Evolutionary conservation across 345 rosid genomes (phyloP), one percentile per base, ranked within the genome.

Genomic region (Gossypium sturtianum): DNA sequence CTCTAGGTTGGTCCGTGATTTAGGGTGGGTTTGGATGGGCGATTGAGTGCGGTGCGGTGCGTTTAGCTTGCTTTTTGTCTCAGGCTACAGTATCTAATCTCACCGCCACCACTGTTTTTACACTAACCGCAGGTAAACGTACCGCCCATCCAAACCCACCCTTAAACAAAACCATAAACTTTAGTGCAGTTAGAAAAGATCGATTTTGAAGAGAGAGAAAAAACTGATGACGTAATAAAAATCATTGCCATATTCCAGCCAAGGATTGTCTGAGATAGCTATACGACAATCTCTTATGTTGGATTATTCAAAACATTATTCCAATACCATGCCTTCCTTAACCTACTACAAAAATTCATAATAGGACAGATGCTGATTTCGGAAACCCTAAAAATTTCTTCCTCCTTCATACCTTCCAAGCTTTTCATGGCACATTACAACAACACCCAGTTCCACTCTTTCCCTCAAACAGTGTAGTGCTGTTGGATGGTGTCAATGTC

Each of bases 401-500:
- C 52, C 66, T 62, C 20, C 62, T 1, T 29, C 43, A 29, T 29
- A 4, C 34, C 66, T 62, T 62, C 66, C 45, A 34, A 34, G 66
- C 44, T 65, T 34, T 19, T 43, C 51, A 63, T 63, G 48, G 48
- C 67, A 34, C 41, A 38, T 38, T 34, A 23, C 34, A 12, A 23
- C 2, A 63, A 41, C 45, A 45, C 45, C 0, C 19, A n/a, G 22
- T 41, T 9, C 48, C 20, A 9, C 3, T 17, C 48, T 38, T 38
- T 9, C 22, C 66, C 8, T 62, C 66, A 62, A 7, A 62, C 45
- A 7, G 66, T 62, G 66, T 34, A 62, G 66, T 62, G 66, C 17
- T 62, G 66, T 62, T 62, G 66, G 20, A 62, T 62, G 12, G 66
- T 62, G 20, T 60, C 65, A 6, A 60, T 60, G 43, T 60, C 65